These are phyloP conservation scores for Chlamydomonas reinhardtii DNA, from an alignment of 163 green algal species.

Conservation along the genomic window DNA sequence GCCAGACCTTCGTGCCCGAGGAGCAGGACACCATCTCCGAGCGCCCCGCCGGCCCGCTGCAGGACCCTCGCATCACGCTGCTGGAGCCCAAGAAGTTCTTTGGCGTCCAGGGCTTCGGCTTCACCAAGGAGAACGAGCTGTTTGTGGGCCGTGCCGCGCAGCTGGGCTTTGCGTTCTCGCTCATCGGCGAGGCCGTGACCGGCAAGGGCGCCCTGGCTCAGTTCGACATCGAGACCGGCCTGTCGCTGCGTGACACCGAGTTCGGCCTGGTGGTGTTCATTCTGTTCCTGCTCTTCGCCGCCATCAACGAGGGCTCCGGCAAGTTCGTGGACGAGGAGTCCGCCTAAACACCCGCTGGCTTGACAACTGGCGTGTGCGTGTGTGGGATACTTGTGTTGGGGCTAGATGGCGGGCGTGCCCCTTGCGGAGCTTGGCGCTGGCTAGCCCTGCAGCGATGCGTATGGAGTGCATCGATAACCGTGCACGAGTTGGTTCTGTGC, in stretches of 20 bases:
- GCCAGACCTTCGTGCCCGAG: conserved; percentile 67
- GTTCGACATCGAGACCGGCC: conserved; percentile 70
- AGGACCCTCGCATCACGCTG: background rate
- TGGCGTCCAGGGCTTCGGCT: conserved; percentile 66
- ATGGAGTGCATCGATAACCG: no score
- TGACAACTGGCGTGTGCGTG: no score
- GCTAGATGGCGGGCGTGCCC: no score
- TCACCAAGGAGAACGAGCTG: conserved; percentile 84
- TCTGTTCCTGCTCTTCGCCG: conserved; percentile 78
- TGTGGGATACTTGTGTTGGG: no score
- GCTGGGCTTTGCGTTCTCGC: conserved; percentile 79
- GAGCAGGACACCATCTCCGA: conserved; percentile 55
- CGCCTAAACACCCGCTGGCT: no score
- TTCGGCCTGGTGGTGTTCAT: conserved; percentile 79
- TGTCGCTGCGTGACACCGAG: conserved; percentile 52
- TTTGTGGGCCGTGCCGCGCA: conserved; percentile 83
- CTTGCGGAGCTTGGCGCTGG: no score
- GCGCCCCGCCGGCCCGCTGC: background rate
- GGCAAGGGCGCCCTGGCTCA: conserved; percentile 85
- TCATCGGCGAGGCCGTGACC: conserved; percentile 80
- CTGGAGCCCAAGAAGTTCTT: conserved; percentile 23
- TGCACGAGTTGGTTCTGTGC: no score
- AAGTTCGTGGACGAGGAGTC: conserved; percentile 74
- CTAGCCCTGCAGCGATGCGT: no score
- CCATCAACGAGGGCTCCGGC: conserved; percentile 73